phyloP scores from a whole-genome alignment of 2,329 filamentous ascomycete genomes.

The Colletotrichum somersetense region DNA sequence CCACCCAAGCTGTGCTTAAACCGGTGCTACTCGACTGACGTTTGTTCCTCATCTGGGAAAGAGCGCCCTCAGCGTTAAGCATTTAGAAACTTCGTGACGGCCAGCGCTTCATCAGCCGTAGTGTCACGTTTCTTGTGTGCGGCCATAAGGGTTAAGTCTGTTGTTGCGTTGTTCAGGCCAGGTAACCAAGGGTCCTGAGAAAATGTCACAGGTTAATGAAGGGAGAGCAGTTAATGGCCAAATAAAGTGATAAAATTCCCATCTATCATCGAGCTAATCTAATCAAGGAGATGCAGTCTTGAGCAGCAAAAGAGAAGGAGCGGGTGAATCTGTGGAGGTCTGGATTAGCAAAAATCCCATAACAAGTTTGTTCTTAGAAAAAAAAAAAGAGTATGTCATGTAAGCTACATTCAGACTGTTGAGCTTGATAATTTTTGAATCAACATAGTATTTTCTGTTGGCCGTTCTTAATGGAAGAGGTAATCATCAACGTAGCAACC shows the following conservation, averaged over 20 bases:
- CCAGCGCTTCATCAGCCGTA: not conserved
- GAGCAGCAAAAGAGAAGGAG: not conserved
- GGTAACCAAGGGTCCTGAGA: not conserved
- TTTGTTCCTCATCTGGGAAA: not conserved
- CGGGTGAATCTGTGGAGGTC: not conserved
- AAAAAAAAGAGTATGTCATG: too few species aligned
- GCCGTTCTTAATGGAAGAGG: slow-evolving; percentile 43
- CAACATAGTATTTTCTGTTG: slow-evolving; percentile 42
- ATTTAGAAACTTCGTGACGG: not conserved
- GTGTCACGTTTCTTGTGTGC: not conserved
- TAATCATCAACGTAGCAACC: slow-evolving; percentile 38
- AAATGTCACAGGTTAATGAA: not conserved
- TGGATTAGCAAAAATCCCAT: not conserved
- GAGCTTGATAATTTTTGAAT: slow-evolving; percentile 42
- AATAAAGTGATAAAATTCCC: too few species aligned
- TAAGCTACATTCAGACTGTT: slow-evolving; percentile 42
- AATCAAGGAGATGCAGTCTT: not conserved
- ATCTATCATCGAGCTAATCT: not conserved
- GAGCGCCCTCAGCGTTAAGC: not conserved
- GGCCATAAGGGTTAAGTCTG: too few species aligned
- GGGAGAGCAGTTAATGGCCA: not conserved
- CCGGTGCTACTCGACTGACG: not conserved
- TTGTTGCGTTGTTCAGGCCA: too few species aligned
- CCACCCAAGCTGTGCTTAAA: too few species aligned
- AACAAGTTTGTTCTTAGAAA: not conserved